Evolutionary conservation across 768 basidiomycete genomes (phyloP).

Genomic region (Cubamyces sp.): DNA sequence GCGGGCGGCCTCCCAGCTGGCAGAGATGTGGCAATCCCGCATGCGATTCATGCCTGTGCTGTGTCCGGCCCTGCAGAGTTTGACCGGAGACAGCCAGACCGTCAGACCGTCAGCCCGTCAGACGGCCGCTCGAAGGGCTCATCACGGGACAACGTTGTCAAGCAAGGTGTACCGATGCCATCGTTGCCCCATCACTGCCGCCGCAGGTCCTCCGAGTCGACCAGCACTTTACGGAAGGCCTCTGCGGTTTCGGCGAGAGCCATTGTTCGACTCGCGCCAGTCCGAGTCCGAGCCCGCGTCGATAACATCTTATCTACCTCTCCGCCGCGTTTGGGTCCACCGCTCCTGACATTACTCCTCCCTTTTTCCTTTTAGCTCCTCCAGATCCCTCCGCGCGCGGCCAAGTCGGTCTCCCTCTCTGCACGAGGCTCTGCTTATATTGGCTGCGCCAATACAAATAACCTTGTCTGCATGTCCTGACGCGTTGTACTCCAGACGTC

Average conservation of each 20-base stretch:
- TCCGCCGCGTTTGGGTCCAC: conserved; percentile 2
- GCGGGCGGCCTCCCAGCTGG: no score
- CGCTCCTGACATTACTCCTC: conserved; percentile 27
- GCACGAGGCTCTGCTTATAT: conserved; percentile 30
- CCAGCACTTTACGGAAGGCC: conserved; percentile 26
- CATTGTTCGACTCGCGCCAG: not conserved
- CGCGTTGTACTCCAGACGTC: conserved; percentile 25
- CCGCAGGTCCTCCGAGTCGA: conserved; percentile 22
- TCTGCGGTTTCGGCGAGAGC: conserved; percentile 22
- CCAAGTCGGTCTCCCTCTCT: conserved; percentile 29
- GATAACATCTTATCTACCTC: conserved; percentile 37
- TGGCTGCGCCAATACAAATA: conserved; percentile 24
- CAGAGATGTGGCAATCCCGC: not conserved
- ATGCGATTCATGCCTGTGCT: not conserved
- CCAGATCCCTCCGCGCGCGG: conserved; percentile 29
- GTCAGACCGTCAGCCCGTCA: not conserved
- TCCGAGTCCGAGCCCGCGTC: conserved; percentile 16
- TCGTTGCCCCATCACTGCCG: conserved; percentile 27
- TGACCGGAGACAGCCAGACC: conserved; percentile 13
- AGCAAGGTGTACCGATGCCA: conserved; percentile 28
- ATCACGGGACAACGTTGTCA: conserved; percentile 33
- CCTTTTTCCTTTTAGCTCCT: conserved; percentile 28
- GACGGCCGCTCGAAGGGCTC: conserved; percentile 4
- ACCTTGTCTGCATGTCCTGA: conserved; percentile 18
- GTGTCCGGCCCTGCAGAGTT: conserved; percentile 24